Base-by-base conservation (phyloP, 2,329 filamentous ascomycete species). In the Colletotrichum incanum region DNA sequence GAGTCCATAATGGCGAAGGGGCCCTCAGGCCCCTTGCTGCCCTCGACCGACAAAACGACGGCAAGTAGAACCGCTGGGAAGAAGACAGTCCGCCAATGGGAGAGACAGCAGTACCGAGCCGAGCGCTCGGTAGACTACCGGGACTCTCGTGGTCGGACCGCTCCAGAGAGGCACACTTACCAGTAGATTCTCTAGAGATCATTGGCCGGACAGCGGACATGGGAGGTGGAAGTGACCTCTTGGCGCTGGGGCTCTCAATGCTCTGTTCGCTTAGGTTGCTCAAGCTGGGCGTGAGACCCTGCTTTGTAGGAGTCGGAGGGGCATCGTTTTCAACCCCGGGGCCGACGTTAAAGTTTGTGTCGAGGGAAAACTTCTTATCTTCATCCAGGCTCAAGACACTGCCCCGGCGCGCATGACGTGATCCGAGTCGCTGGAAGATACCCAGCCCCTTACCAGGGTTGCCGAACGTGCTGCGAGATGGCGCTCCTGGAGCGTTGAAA, bases 291-390 rank as follows among this genome's bases (percentile, higher is more conserved):
- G 81, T 84, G 67, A 83, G 83, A 71, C 79, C 84, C 75, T 90
- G 90, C 82, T 98, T 98, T 0, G 96, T 98, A 0, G 96, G 96
- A 1, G 96, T 99, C 1, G 96, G 95, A n/a, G 96, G 95, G 69
- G 96, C 86, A 61, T 98, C 95, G 49, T 84, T 62, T 14, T 62
- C 72, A 56, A 56, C 26, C 34, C 64, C 69, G 5, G 66, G 23
- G 70, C 95, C 94, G 23, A 83, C 65, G 5, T 75, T 69, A 23
- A 76, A 76, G 34, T 76, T 76, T 45, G 74, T 74, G 70, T 77
- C 92, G 85, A 60, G 90, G 89, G 75, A 88, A 85, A 84, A 76
- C 75, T 89, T 87, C 69, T 88, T 84, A 61, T 97, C 94, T 50
- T 95, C 94, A 77, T 97, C 93, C 55, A 95, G 85, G 79, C 94